These are phyloP conservation scores for Neurospora intermedia DNA, from an alignment of 495 filamentous ascomycete species.

Conservation along the genomic window DNA sequence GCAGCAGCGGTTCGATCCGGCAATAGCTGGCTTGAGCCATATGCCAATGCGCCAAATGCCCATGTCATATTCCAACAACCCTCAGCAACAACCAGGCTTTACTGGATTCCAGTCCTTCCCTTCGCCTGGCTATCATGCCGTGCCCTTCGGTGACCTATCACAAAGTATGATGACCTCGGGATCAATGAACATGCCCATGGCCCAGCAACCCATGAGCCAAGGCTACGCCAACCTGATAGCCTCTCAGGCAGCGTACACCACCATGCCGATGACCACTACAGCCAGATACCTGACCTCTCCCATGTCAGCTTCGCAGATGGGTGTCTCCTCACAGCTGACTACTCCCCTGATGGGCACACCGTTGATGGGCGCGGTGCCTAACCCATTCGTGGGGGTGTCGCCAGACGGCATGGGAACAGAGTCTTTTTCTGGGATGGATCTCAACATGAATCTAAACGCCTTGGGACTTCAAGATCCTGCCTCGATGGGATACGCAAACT, in stretches of 20 bases:
- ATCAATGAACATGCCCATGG: slow-evolving; percentile 5
- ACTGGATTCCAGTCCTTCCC: slow-evolving; percentile 1
- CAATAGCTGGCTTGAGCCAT: not conserved
- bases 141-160: slow-evolving; percentile 3
- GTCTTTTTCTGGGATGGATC: slow-evolving; percentile 24
- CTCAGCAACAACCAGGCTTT: not conserved
- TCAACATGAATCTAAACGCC: slow-evolving; percentile 22
- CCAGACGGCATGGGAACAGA: slow-evolving; percentile 14
- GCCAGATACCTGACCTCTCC: not conserved
- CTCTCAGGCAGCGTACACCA: slow-evolving; percentile 3
- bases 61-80: slow-evolving; percentile 8
- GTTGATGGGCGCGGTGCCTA: slow-evolving; percentile 3
- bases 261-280: slow-evolving; percentile 1
- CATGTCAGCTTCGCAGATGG: slow-evolving; percentile 5
- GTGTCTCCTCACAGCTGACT: not conserved
- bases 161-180: slow-evolving; percentile 10
- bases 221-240: not conserved
- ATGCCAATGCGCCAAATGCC: slow-evolving; percentile 5
- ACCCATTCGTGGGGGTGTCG: slow-evolving; percentile 12
- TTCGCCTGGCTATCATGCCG: not conserved
- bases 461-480: slow-evolving; percentile 28
- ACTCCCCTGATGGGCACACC: slow-evolving; percentile 13
- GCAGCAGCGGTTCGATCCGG: slow-evolving; percentile 1
- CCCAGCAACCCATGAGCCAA: not conserved
- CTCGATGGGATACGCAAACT: not conserved